These are phyloP conservation scores for Copromyces sp. DNA, from an alignment of 495 filamentous ascomycete species.

Conservation along the genomic window DNA sequence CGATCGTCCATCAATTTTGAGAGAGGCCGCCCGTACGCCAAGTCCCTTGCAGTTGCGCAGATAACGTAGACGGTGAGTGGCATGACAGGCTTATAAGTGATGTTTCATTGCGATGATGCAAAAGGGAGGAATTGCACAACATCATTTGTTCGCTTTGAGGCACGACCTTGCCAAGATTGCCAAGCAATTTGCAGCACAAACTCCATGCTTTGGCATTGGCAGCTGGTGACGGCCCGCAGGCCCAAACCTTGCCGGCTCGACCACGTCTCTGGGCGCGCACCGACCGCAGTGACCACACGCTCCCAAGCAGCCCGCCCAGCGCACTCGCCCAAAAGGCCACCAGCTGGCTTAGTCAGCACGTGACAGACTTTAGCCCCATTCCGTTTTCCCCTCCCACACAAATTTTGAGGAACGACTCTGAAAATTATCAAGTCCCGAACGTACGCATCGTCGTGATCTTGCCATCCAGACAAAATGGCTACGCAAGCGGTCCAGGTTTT, in stretches of 20 bases:
- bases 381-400: constrained; percentile 28
- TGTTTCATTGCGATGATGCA: background rate
- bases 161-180: background rate
- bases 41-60: background rate
- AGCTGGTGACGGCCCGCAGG: background rate
- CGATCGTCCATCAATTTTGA: background rate
- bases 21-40: background rate
- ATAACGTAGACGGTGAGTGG: background rate
- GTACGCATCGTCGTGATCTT: constrained; percentile 24
- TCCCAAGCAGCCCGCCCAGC: background rate
- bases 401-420: constrained; percentile 16
- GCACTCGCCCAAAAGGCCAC: background rate
- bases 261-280: background rate
- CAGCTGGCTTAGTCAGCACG: constrained; percentile 11
- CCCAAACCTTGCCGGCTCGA: background rate
- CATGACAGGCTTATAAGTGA: background rate
- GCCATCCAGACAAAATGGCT: constrained; percentile 27
- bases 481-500: constrained; percentile 29
- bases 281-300: background rate
- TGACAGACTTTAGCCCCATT: constrained; percentile 26
- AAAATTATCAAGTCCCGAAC: constrained; percentile 12
- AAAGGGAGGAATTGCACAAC: background rate
- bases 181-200: background rate
- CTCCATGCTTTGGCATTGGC: background rate
- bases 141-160: background rate